Evolutionary conservation across 2,329 filamentous ascomycete genomes (phyloP).

Genomic region (Diaporthe helianthi): DNA sequence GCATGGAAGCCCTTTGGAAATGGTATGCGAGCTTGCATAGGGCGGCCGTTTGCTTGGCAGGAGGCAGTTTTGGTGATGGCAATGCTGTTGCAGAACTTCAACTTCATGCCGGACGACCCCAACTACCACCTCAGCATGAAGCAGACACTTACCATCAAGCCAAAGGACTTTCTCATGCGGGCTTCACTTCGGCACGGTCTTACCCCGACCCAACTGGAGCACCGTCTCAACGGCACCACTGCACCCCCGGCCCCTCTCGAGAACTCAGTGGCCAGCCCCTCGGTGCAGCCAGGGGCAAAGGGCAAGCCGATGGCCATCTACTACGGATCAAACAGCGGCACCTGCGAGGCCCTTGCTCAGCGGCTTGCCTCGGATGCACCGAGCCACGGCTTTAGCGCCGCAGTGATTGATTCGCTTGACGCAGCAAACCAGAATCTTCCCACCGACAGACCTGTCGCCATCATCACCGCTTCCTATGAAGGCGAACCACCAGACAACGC

Average conservation of each 20-base stretch:
- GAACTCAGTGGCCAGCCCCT: slow-evolving; percentile 52
- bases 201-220: slow-evolving; percentile 55
- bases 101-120: slow-evolving; percentile 68
- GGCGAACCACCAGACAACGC: slow-evolving; percentile 76
- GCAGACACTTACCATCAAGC: slow-evolving; percentile 67
- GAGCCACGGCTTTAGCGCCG: slow-evolving; percentile 64
- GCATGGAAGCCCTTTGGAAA: slow-evolving; percentile 74
- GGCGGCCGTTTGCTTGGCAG: slow-evolving; percentile 77
- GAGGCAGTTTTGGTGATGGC: slow-evolving; percentile 69
- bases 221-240: slow-evolving; percentile 48
- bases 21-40: slow-evolving; percentile 70
- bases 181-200: slow-evolving; percentile 68
- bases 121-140: slow-evolving; percentile 63
- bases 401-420: slow-evolving; percentile 64
- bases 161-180: slow-evolving; percentile 68
- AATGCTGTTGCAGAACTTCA: slow-evolving; percentile 74
- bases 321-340: slow-evolving; percentile 77
- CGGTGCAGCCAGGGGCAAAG: slow-evolving; percentile 33
- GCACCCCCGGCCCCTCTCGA: slow-evolving; percentile 49
- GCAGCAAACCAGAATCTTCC: slow-evolving; percentile 66
- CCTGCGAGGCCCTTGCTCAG: slow-evolving; percentile 72
- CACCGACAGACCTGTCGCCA: slow-evolving; percentile 66
- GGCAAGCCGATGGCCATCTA: slow-evolving; percentile 64
- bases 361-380: slow-evolving; percentile 65
- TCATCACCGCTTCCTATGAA: slow-evolving; percentile 75